Evolutionary conservation across 345 rosid genomes (phyloP).

Genomic region (Populus nigra): DNA sequence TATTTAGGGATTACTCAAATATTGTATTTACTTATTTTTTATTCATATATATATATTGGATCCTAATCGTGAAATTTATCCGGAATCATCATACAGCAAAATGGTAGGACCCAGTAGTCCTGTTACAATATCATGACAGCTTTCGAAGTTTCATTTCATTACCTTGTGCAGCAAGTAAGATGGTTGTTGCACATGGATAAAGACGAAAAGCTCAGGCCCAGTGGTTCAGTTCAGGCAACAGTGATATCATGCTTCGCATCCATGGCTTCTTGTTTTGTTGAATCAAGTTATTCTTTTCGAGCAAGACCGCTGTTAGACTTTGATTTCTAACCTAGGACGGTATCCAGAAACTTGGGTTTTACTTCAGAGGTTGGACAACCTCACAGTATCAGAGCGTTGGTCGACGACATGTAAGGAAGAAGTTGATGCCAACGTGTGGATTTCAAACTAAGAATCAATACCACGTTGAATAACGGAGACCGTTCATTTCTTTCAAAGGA

Average conservation of each 20-base stretch:
- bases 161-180: not conserved
- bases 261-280: not conserved
- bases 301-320: not conserved
- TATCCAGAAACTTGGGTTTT: not conserved
- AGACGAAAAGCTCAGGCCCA: not conserved
- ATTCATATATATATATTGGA: no score
- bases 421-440: not conserved
- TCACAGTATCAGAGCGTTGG: not conserved
- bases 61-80: no score
- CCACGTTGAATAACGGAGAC: not conserved
- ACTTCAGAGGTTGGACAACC: not conserved
- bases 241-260: not conserved
- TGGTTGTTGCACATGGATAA: not conserved
- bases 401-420: not conserved
- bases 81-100: not conserved
- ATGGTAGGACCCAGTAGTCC: constrained; percentile 9
- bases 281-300: not conserved
- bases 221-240: not conserved
- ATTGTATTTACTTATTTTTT: no score
- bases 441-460: not conserved
- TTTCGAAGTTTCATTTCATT: not conserved
- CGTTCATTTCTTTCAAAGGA: not conserved
- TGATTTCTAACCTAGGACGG: not conserved
- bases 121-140: constrained; percentile 1
- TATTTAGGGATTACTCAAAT: no score